phyloP scores from a whole-genome alignment of 2,329 filamentous ascomycete species.

The Magnaporthiopsis incrustans region DNA sequence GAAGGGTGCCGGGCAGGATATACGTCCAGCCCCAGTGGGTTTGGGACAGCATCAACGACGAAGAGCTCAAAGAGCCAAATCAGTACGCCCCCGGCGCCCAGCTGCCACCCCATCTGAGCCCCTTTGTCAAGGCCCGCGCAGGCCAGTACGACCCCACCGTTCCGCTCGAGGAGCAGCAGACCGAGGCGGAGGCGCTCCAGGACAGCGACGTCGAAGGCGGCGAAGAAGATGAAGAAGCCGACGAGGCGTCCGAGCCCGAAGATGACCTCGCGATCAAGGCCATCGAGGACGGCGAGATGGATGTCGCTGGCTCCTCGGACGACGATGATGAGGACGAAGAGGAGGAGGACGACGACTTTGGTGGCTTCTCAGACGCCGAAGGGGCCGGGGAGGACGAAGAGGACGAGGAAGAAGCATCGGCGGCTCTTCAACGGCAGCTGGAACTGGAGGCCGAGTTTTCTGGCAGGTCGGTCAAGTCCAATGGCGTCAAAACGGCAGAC shows the following conservation, averaged over 20 bases:
- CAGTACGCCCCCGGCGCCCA: conserved; percentile 84
- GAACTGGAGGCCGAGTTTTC: conserved; percentile 90
- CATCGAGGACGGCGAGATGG: conserved; percentile 39
- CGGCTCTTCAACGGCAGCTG: conserved; percentile 66
- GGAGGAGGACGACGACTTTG: conserved; percentile 36
- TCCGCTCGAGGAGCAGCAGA: conserved; percentile 78
- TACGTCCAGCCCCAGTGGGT: conserved; percentile 98
- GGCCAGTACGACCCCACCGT: conserved; percentile 89
- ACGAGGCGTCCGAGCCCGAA: conserved; percentile 5
- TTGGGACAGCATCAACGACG: conserved; percentile 93
- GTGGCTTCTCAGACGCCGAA: conserved; percentile 42
- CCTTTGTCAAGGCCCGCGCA: conserved; percentile 81
- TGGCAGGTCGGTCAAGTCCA: conserved; percentile 49
- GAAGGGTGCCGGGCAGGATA: conserved; percentile 78
- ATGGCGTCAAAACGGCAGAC: conserved; percentile 30
- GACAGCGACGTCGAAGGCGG: conserved; percentile 41
- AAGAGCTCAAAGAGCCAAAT: conserved; percentile 78
- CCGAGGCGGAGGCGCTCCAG: conserved; percentile 73
- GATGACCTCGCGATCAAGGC: conserved; percentile 25
- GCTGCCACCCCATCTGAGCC: conserved; percentile 88
- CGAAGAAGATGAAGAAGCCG: conserved; percentile 22
- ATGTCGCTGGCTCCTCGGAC: conserved; percentile 37
- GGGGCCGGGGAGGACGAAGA: conserved; percentile 31
- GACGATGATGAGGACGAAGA: conserved; percentile 37
- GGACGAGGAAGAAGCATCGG: conserved; percentile 53